Conservation (phyloP, 2,329 filamentous ascomycete genomes). For the Paecilomyces niveus region DNA sequence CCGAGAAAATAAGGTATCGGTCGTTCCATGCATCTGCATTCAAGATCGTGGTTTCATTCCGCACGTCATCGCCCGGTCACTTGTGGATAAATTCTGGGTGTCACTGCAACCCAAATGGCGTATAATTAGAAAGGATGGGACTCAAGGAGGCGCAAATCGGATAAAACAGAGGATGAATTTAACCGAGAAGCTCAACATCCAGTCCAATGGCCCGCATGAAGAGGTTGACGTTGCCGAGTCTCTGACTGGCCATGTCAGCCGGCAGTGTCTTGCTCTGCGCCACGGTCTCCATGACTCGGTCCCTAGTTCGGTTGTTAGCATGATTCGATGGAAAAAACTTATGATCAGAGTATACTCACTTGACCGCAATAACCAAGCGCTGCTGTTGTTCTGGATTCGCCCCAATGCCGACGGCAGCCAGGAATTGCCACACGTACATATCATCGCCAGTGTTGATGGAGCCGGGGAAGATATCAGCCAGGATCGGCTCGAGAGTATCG, state of each 20-base stretch:
- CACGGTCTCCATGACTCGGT: conserved; percentile 94
- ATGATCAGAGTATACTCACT: conserved; percentile 41
- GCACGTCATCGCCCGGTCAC: neutral
- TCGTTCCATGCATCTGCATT: neutral
- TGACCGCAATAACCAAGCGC: conserved; percentile 86
- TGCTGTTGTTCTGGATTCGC: conserved; percentile 94
- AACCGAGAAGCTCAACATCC: conserved; percentile 74
- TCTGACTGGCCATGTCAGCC: conserved; percentile 72
- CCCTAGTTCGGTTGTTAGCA: conserved; percentile 37
- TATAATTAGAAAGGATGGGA: neutral
- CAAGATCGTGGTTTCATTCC: neutral
- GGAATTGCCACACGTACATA: conserved; percentile 95
- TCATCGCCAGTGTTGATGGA: conserved; percentile 87
- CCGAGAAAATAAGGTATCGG: neutral
- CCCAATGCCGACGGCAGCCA: conserved; percentile 89
- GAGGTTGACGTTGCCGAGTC: conserved; percentile 86
- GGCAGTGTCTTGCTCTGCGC: conserved; percentile 82
- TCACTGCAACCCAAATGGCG: neutral
- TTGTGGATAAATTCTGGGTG: neutral
- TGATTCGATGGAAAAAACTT: neutral
- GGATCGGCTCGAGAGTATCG: conserved; percentile 72
- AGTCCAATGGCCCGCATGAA: conserved; percentile 99
- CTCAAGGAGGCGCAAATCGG: neutral
- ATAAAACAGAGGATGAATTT: conserved; percentile 15
- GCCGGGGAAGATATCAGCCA: conserved; percentile 82